phyloP scores from a whole-genome alignment of 495 filamentous ascomycete species.

The Podospora australis region DNA sequence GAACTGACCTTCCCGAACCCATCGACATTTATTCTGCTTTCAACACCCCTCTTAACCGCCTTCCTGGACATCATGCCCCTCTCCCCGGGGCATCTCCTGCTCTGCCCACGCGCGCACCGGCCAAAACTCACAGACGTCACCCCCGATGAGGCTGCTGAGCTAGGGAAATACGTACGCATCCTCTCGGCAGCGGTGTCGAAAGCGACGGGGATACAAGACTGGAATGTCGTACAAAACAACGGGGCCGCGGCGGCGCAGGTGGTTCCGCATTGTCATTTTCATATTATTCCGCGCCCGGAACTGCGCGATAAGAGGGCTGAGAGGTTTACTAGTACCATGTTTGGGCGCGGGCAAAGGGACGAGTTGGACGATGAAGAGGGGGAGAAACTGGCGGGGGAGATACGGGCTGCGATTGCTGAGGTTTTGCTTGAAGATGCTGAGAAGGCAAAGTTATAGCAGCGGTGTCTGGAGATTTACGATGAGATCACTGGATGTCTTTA shows the following conservation, averaged over 20 bases:
- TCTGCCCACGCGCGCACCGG: slow-evolving; percentile 65
- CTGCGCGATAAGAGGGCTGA: slow-evolving; percentile 39
- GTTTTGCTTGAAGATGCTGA: slow-evolving; percentile 47
- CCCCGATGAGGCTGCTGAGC: slow-evolving; percentile 48
- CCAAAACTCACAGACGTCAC: slow-evolving; percentile 63
- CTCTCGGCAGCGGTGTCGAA: slow-evolving; percentile 63
- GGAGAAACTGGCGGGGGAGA: slow-evolving; percentile 50
- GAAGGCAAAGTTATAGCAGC: slow-evolving; percentile 41
- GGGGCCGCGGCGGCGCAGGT: slow-evolving; percentile 82
- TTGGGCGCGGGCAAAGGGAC: slow-evolving; percentile 72
- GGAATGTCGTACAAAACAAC: slow-evolving; percentile 96
- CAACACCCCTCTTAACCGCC: slow-evolving; percentile 64
- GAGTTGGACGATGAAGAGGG: slow-evolving; percentile 86
- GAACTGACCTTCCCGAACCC: slow-evolving; percentile 29
- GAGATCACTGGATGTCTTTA: too few species aligned
- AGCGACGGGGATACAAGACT: slow-evolving; percentile 61
- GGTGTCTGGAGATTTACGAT: too few species aligned
- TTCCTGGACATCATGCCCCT: slow-evolving; percentile 91
- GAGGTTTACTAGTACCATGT: slow-evolving; percentile 62
- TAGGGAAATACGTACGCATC: slow-evolving; percentile 67
- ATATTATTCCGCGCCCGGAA: slow-evolving; percentile 73
- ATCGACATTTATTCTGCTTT: slow-evolving; percentile 62
- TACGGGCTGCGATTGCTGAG: slow-evolving; percentile 55
- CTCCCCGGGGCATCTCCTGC: slow-evolving; percentile 66
- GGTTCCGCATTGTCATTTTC: slow-evolving; percentile 87